Base-by-base conservation (phyloP, 345 rosid species). In the Draba incana region DNA sequence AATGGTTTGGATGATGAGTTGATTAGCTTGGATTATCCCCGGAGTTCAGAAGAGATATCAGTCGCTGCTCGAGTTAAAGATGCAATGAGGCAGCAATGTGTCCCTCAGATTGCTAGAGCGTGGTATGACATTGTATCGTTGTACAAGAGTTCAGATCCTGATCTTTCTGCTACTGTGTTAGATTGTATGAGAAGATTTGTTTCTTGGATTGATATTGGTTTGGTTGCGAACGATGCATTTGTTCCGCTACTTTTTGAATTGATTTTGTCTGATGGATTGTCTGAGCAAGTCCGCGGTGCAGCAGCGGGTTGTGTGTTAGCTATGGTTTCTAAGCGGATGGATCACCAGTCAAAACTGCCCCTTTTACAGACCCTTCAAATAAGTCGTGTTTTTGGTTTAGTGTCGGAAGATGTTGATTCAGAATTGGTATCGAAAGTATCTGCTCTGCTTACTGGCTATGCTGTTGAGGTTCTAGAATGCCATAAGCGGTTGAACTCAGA, bases 1-100 rank as follows among this genome's bases (percentile, higher is more conserved):
- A 91, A 87, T 86, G 83, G 88, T 0, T 75, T 94, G 80, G 99
- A 90, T 66, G 95, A 86, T 74, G 99, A 94, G 71, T 76, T 94
- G 79, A 83, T 94, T 65, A 88, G 99, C 76, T 77, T 90, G 74
- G 98, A 94, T 83, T 94, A 88, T 57, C 92, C 95, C 0, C 80
- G 92, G 74, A 77, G 80, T 1, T 16, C 83, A 0, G 92, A 89
- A 42, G 96, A 94, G 73, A 65, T 83, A 31, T 74, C 81, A 1
- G 95, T 80, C 10, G 96, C 96, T 2, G 83, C 64, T n/a, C 81
- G 81, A 67, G 89, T 91, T 48, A 94, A 90, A 85, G 97, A 94
- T 76, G 89, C 99, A 2, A 90, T 94, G 95, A 86, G 99, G 89
- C 88, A 80, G 74, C 97, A 90, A 67, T 91, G 97, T 72, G 78